phyloP scores from a whole-genome alignment of 805 yeast species.

The Lipomyces starkeyi region DNA sequence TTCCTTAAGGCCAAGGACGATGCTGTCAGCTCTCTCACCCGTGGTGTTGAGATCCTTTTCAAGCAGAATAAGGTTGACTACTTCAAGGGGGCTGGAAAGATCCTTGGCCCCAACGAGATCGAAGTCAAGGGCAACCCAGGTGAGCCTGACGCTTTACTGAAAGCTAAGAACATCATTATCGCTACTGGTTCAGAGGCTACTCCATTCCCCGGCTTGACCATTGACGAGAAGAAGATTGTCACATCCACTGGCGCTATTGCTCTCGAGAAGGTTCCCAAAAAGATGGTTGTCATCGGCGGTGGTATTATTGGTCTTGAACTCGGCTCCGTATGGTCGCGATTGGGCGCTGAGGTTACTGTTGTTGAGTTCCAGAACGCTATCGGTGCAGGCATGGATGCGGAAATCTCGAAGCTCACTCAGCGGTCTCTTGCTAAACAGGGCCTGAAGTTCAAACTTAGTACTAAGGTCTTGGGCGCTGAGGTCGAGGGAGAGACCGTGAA shows the following conservation, averaged over 20 bases:
- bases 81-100: constrained; percentile 91
- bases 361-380: constrained; percentile 87
- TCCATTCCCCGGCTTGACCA: constrained; percentile 96
- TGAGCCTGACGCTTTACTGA: constrained; percentile 69
- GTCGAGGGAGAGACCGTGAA: constrained; percentile 88
- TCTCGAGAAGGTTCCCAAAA: constrained; percentile 89
- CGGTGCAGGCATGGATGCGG: constrained; percentile 99
- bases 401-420: constrained; percentile 88
- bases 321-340: constrained; percentile 97
- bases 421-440: constrained; percentile 95
- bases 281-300: constrained; percentile 93
- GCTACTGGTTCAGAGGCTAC: constrained; percentile 99
- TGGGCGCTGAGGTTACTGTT: constrained; percentile 94
- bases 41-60: constrained; percentile 93
- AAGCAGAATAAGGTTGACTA: constrained; percentile 95
- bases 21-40: constrained; percentile 85
- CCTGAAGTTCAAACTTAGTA: constrained; percentile 85
- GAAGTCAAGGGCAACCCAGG: constrained; percentile 88
- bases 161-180: constrained; percentile 86
- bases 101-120: constrained; percentile 77
- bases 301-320: constrained; percentile 99
- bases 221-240: constrained; percentile 97
- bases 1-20: constrained; percentile 92
- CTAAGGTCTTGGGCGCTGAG: constrained; percentile 86
- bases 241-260: constrained; percentile 91